Evolutionary conservation across 805 yeast genomes (phyloP).

Genomic region (Lipomyces kockii): DNA sequence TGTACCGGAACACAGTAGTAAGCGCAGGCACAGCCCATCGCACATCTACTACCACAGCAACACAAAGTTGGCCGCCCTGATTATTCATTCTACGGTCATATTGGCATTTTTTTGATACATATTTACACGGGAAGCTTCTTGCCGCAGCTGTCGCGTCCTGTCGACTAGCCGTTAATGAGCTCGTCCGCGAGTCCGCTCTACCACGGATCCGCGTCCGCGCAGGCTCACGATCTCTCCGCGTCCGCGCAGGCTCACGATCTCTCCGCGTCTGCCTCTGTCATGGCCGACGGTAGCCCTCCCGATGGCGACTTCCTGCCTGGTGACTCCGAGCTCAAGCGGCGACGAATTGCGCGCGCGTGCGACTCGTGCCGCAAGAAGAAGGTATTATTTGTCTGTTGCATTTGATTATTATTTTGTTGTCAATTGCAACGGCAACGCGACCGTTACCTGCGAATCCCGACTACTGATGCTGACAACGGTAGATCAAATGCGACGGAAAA

Average conservation of each 20-base stretch:
- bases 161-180: neutral
- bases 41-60: neutral
- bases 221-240: neutral
- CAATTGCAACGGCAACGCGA: neutral
- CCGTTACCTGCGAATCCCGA: neutral
- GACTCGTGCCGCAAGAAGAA: constrained; percentile 54
- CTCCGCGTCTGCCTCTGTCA: neutral
- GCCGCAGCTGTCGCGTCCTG: neutral
- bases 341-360: constrained; percentile 54
- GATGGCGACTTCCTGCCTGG: neutral
- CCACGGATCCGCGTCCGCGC: neutral
- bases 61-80: neutral
- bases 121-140: neutral
- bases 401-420: neutral
- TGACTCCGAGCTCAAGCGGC: constrained; percentile 37
- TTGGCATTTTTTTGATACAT: too few relatives aligned
- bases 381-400: constrained; percentile 1
- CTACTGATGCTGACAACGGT: neutral
- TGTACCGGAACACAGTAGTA: neutral
- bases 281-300: neutral
- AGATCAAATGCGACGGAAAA: constrained; percentile 49
- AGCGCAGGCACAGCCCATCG: neutral
- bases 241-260: neutral
- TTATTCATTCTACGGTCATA: too few relatives aligned
- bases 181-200: neutral